phyloP scores from a whole-genome alignment of 2,329 filamentous ascomycete species.

The Xylariaceae sp. region DNA sequence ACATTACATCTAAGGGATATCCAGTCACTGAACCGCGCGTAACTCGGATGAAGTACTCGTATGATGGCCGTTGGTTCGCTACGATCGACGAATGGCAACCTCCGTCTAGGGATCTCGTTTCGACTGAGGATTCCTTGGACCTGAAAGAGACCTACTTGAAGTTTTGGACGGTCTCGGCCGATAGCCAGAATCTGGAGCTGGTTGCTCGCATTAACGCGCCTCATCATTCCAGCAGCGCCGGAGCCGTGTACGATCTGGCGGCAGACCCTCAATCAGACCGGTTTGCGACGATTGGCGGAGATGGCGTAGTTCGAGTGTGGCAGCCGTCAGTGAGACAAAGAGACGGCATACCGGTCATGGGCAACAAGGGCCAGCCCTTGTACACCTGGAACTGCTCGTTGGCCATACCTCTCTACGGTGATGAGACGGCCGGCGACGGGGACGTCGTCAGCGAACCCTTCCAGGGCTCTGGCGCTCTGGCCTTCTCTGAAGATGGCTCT shows the following conservation, averaged over 20 bases:
- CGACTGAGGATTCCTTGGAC: conserved; percentile 43
- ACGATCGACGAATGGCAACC: conserved; percentile 90
- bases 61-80: conserved; percentile 82
- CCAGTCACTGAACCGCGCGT: conserved; percentile 73
- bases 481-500: conserved; percentile 81
- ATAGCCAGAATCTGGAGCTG: conserved; percentile 60
- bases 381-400: conserved; percentile 71
- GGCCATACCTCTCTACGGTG: conserved; percentile 46
- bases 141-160: conserved; percentile 76
- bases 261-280: conserved; percentile 62
- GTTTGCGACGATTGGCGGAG: conserved; percentile 81
- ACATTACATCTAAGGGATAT: conserved; percentile 64
- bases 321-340: conserved; percentile 63
- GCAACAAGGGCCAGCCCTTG: conserved; percentile 51
- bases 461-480: conserved; percentile 56
- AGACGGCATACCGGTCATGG: conserved; percentile 61
- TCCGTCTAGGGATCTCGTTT: conserved; percentile 60
- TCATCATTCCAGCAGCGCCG: conserved; percentile 55
- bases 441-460: conserved; percentile 27
- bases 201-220: conserved; percentile 79
- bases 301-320: conserved; percentile 77
- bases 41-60: conserved; percentile 67
- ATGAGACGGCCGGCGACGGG: conserved; percentile 31
- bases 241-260: conserved; percentile 65
- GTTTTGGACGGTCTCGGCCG: conserved; percentile 71